Conservation (phyloP, 441 rosid species). For the Lepidium campestre region DNA sequence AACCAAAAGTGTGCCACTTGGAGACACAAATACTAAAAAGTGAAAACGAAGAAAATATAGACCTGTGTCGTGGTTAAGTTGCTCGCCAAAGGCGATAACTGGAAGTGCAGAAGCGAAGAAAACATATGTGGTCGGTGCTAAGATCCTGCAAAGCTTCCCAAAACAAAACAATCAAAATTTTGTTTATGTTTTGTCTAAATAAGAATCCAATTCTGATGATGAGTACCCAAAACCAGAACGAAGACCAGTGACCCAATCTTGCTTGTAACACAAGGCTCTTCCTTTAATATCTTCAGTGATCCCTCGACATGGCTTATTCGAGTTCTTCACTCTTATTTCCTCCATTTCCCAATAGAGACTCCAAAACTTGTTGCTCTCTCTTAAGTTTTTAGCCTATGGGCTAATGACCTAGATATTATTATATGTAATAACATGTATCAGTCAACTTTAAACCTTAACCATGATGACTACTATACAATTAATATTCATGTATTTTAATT, state of each 20-base stretch:
- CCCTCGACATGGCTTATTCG: constrained; percentile 49
- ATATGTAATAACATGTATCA: too few species aligned
- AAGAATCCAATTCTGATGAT: not conserved
- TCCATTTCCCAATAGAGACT: not conserved
- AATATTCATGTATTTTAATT: too few species aligned
- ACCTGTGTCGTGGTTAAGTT: constrained; percentile 79
- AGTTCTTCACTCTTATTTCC: constrained; percentile 32
- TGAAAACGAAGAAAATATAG: too few species aligned
- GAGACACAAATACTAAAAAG: too few species aligned
- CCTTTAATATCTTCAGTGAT: constrained; percentile 50
- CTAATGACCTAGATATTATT: too few species aligned
- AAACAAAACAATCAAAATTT: not conserved
- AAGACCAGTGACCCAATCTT: constrained; percentile 55
- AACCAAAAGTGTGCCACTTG: not conserved
- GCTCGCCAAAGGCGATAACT: constrained; percentile 85
- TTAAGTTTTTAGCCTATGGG: not conserved
- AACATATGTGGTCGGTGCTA: constrained; percentile 70
- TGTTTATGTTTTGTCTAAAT: not conserved
- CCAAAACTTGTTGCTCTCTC: not conserved
- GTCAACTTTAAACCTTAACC: too few species aligned
- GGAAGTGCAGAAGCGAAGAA: constrained; percentile 94
- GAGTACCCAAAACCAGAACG: constrained; percentile 54
- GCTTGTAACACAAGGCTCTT: constrained; percentile 64
- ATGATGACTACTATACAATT: too few species aligned
- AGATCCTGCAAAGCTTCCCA: constrained; percentile 33